phyloP scores from a whole-genome alignment of 2,329 filamentous ascomycete species.

The Fusarium armeniacum region DNA sequence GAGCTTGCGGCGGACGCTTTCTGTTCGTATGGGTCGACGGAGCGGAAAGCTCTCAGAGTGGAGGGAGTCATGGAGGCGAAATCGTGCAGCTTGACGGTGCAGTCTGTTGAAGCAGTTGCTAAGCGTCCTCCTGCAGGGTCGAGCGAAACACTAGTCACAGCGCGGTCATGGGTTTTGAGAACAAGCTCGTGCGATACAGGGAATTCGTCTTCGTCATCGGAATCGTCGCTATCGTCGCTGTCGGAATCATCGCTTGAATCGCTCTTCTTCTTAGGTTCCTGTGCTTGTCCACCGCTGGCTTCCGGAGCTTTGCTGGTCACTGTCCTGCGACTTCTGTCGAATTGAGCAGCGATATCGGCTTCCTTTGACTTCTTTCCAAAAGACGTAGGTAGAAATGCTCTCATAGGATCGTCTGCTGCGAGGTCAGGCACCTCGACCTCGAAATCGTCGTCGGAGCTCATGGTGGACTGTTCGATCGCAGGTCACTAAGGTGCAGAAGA shows the following conservation, averaged over 20 bases:
- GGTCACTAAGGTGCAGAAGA: slow-evolving; percentile 29
- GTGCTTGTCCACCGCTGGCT: slow-evolving; percentile 29
- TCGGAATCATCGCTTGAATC: slow-evolving; percentile 64
- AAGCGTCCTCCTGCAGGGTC: slow-evolving; percentile 88
- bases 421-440: slow-evolving; percentile 68
- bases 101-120: slow-evolving; percentile 92
- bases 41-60: slow-evolving; percentile 93
- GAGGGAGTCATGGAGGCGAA: slow-evolving; percentile 96
- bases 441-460: slow-evolving; percentile 73
- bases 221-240: slow-evolving; percentile 67
- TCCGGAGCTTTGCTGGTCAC: slow-evolving; percentile 43
- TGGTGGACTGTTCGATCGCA: slow-evolving; percentile 49
- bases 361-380: slow-evolving; percentile 87
- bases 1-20: slow-evolving; percentile 76
- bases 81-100: slow-evolving; percentile 92
- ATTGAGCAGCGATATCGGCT: slow-evolving; percentile 82
- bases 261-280: slow-evolving; percentile 49
- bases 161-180: slow-evolving; percentile 90
- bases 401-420: slow-evolving; percentile 76
- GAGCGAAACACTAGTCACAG: slow-evolving; percentile 85
- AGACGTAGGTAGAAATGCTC: slow-evolving; percentile 81
- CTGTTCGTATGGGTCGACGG: slow-evolving; percentile 84
- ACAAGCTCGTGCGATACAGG: slow-evolving; percentile 94
- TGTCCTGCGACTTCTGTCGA: slow-evolving; percentile 80
- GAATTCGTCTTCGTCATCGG: slow-evolving; percentile 87